These are phyloP conservation scores for Aphanomyces astaci DNA, from an alignment of 352 stramenopile species.

Conservation along the genomic window DNA sequence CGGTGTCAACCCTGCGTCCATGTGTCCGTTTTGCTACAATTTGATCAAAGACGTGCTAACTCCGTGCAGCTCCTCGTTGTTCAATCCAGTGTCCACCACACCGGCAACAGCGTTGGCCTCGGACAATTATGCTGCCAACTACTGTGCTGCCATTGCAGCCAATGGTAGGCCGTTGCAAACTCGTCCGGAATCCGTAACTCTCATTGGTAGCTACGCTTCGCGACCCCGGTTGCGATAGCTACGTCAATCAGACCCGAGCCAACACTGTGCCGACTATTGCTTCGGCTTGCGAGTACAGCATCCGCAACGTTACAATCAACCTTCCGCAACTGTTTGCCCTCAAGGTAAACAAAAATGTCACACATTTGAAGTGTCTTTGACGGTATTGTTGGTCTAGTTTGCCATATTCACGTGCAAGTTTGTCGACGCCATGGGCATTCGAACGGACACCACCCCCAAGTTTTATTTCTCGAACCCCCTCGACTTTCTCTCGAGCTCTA, in stretches of 20 bases:
- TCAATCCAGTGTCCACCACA: background rate
- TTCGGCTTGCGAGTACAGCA: background rate
- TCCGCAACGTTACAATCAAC: constrained; percentile 10
- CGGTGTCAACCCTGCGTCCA: background rate
- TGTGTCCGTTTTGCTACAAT: constrained; percentile 15
- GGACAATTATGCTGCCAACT: constrained; percentile 14
- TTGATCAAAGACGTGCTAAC: background rate
- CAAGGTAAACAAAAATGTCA: constrained; percentile 10
- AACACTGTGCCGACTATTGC: constrained; percentile 5
- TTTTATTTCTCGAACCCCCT: constrained; percentile 9
- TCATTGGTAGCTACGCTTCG: background rate
- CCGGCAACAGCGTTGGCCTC: background rate
- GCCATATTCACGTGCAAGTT: constrained; percentile 15
- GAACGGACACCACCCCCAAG: background rate
- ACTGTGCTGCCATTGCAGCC: constrained; percentile 3
- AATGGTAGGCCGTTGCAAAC: background rate
- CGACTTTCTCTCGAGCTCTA: background rate
- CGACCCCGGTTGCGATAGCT: constrained; percentile 13
- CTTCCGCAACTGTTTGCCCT: constrained; percentile 6
- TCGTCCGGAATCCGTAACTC: too few species aligned
- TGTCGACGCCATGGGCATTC: background rate
- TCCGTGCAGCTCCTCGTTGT: background rate
- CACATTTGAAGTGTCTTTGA: too few species aligned
- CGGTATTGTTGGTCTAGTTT: constrained; percentile 13
- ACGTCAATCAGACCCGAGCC: constrained; percentile 15